Conservation (phyloP, 768 basidiomycete genomes). For the Grammothele lineata region DNA sequence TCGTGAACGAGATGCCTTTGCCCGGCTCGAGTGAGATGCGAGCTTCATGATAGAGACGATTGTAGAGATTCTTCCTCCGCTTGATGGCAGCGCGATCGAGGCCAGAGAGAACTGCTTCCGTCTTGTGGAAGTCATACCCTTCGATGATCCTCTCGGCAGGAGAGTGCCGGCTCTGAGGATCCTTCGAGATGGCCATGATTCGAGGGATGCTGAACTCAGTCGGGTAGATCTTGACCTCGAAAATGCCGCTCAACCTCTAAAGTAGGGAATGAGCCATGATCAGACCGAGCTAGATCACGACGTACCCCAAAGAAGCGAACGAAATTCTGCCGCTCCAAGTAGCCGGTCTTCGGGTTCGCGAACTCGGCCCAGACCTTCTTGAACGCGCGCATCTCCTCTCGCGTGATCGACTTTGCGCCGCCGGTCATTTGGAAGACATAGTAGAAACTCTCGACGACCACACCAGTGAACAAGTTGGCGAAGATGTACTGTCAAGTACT, state of each 20-base stretch:
- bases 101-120: constrained; percentile 51
- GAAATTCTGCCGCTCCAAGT: constrained; percentile 65
- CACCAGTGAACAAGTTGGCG: constrained; percentile 93
- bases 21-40: constrained; percentile 63
- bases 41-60: constrained; percentile 85
- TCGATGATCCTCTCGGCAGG: constrained; percentile 35
- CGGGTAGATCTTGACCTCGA: constrained; percentile 86
- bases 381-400: constrained; percentile 91
- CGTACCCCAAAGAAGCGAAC: constrained; percentile 80
- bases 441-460: constrained; percentile 93
- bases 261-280: constrained; percentile 4
- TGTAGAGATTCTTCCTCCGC: constrained; percentile 65
- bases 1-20: constrained; percentile 85
- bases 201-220: constrained; percentile 56
- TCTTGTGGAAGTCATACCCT: constrained; percentile 59
- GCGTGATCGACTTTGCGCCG: constrained; percentile 74
- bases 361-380: constrained; percentile 93
- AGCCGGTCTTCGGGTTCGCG: constrained; percentile 74
- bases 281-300: constrained; percentile 6
- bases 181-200: constrained; percentile 50
- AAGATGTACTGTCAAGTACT: constrained; percentile 74
- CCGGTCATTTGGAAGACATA: constrained; percentile 90
- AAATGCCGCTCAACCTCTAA: constrained; percentile 85
- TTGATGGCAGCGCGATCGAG: constrained; percentile 66
- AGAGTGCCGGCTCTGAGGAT: constrained; percentile 31